Percentiles rank a stretch among this genome's conserved stretches.
These are phyloP conservation scores for Maudiozyma saulgeensis DNA, from an alignment of 805 yeast genomes.

Conservation along the genomic window DNA sequence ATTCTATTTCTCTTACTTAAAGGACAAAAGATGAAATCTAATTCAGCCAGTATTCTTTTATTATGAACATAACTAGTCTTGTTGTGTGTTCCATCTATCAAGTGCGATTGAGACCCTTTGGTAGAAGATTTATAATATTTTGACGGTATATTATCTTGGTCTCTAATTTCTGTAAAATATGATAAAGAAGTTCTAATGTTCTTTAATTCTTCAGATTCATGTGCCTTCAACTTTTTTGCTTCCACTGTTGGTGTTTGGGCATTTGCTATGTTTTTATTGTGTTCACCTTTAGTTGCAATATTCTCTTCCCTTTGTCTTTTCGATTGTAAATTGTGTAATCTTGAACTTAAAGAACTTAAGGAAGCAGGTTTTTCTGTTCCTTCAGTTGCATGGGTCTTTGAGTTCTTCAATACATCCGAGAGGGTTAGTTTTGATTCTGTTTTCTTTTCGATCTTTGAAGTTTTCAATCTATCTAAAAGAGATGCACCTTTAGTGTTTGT, in stretches of 20 bases:
- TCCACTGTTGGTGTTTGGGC: not conserved
- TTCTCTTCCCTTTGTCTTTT: not conserved
- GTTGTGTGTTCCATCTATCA: too few relatives aligned
- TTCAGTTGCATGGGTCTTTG: not conserved
- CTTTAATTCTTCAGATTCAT: not conserved
- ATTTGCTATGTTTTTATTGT: not conserved
- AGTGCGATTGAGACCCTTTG: too few relatives aligned
- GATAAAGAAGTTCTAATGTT: not conserved
- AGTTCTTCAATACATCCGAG: slow-evolving; percentile 1
- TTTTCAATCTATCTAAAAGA: slow-evolving; percentile 1
- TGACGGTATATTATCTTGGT: too few relatives aligned
- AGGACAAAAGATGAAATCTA: slow-evolving; percentile 25
- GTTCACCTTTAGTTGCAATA: not conserved
- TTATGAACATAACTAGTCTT: not conserved
- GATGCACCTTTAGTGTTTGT: not conserved
- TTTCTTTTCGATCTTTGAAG: not conserved
- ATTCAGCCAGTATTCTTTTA: slow-evolving; percentile 14
- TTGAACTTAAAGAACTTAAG: not conserved
- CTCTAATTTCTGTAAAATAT: not conserved
- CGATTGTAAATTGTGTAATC: not conserved
- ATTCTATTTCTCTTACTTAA: slow-evolving; percentile 34
- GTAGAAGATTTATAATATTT: too few relatives aligned
- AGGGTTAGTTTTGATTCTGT: not conserved
- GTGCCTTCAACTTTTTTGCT: not conserved
- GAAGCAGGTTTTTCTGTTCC: not conserved